Base-by-base conservation (phyloP, 2,329 filamentous ascomycete species). In the Pseudopithomyces chartarum region DNA sequence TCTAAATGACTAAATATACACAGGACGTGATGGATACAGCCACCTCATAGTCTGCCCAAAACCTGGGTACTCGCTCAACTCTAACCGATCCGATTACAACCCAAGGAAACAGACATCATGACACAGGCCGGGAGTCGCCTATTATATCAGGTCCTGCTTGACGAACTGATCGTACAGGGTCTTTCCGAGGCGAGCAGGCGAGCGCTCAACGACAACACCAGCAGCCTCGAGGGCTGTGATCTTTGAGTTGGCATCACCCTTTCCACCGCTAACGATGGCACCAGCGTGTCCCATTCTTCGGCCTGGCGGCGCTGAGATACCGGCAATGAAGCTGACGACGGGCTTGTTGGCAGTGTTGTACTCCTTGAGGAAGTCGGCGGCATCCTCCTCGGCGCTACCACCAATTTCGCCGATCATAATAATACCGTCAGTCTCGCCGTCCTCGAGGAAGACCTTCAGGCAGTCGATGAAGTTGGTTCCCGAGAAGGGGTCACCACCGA, bases 361-460 rank as follows among this genome's bases (percentile, higher is more conserved):
- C 77, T 87, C 84, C 84, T 90, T 92, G 76, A 98, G 82, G 85
- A 96, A 99, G 73, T 98, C 95, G 72, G 95, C 94, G 38, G 95
- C 95, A 73, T 99, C 95, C 83, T 99, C 95, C 84, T 99, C 95
- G 58, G 95, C 95, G 59, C 90, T 91, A 63, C 95, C 95, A 80
- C 95, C 95, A 77, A 99, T 98, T 84, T 98, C 95, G 76, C 95
- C 95, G 78, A 99, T 98, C 95, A 99, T 97, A 83, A 99, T 97
- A 82, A 99, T 97, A 76, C 95, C 95, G 77, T 99, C 95, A 38
- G 95, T 99, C 83, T 97, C 92, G 78, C 90, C 85, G 79, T 99
- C 95, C 79, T 96, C 85, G 71, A 97, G 87, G 87, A 99, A 99
- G 76, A 98, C 92, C 76, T 91, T 90, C 70, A 99, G 85, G 85